These are phyloP conservation scores for Furcasterigmium furcatum DNA, from an alignment of 2,329 filamentous ascomycete species.

Conservation along the genomic window DNA sequence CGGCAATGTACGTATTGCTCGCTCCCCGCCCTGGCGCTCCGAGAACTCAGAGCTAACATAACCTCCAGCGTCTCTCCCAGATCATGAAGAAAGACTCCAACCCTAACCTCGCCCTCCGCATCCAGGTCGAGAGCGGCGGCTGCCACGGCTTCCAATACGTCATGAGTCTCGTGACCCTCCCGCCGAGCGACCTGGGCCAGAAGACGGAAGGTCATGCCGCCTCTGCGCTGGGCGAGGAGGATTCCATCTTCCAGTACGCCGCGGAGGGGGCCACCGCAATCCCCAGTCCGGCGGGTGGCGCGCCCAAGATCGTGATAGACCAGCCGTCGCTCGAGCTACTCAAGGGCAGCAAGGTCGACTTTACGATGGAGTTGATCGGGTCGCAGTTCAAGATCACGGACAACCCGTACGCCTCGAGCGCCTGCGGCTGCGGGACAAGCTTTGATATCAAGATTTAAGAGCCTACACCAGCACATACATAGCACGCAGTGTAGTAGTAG, in stretches of 20 bases:
- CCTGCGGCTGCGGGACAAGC: slow-evolving; percentile 94
- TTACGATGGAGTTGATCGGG: slow-evolving; percentile 88
- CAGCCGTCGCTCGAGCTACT: slow-evolving; percentile 81
- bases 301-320: slow-evolving; percentile 85
- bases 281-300: slow-evolving; percentile 22
- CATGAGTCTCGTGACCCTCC: slow-evolving; percentile 76
- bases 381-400: slow-evolving; percentile 93
- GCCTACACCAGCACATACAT: too few species aligned
- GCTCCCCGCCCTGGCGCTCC: neutral
- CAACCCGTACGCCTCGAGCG: slow-evolving; percentile 88
- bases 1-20: slow-evolving; percentile 56
- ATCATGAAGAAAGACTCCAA: slow-evolving; percentile 73
- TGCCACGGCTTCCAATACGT: slow-evolving; percentile 98
- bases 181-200: slow-evolving; percentile 21
- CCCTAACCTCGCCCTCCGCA: slow-evolving; percentile 80
- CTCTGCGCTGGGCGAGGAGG: slow-evolving; percentile 61
- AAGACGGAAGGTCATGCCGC: slow-evolving; percentile 25
- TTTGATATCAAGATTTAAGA: slow-evolving; percentile 80
- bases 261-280: slow-evolving; percentile 35
- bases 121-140: slow-evolving; percentile 88
- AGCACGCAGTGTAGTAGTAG: neutral
- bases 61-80: slow-evolving; percentile 63
- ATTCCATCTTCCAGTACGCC: slow-evolving; percentile 79
- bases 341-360: slow-evolving; percentile 93
- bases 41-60: neutral